phyloP scores from a whole-genome alignment of 2,329 filamentous ascomycete species.

The Trematosphaeria pertusa region DNA sequence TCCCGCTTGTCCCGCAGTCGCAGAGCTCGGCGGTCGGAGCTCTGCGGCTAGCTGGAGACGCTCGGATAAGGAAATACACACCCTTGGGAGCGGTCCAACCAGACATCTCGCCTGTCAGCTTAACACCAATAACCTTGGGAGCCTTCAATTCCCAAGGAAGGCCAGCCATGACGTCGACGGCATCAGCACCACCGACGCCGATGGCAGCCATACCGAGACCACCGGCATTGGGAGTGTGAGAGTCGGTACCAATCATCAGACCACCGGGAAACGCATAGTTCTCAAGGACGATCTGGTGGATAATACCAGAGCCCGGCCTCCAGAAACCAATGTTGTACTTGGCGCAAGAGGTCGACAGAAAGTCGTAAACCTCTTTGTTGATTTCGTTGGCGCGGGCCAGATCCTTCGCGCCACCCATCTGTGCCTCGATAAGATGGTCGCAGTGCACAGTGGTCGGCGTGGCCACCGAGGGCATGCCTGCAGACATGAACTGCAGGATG shows the following conservation, averaged over 20 bases:
- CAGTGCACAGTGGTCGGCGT: constrained; percentile 97
- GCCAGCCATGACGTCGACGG: constrained; percentile 97
- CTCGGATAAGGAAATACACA: constrained; percentile 52
- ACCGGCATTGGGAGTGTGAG: constrained; percentile 96
- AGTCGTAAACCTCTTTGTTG: constrained; percentile 99
- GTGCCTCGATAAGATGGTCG: constrained; percentile 98
- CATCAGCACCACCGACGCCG: constrained; percentile 97
- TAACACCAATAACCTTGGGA: constrained; percentile 95
- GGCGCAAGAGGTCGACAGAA: constrained; percentile 89
- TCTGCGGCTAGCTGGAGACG: constrained; percentile 4
- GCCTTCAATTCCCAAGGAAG: constrained; percentile 98
- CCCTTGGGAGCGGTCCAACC: constrained; percentile 96
- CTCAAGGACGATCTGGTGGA: constrained; percentile 97
- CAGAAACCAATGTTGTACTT: constrained; percentile 99
- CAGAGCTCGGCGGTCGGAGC: constrained; percentile 6
- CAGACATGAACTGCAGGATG: constrained; percentile 99
- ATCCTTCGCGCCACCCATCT: constrained; percentile 93
- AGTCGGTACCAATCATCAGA: constrained; percentile 97
- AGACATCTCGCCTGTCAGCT: constrained; percentile 84
- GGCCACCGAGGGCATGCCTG: constrained; percentile 92
- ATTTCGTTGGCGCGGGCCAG: constrained; percentile 86
- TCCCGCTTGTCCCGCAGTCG: constrained; percentile 7
- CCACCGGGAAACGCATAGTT: constrained; percentile 99
- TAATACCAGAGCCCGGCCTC: constrained; percentile 98
- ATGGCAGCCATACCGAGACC: constrained; percentile 95